Base-by-base conservation (phyloP, 495 filamentous ascomycete genomes). In the Trichoderma reesei region DNA sequence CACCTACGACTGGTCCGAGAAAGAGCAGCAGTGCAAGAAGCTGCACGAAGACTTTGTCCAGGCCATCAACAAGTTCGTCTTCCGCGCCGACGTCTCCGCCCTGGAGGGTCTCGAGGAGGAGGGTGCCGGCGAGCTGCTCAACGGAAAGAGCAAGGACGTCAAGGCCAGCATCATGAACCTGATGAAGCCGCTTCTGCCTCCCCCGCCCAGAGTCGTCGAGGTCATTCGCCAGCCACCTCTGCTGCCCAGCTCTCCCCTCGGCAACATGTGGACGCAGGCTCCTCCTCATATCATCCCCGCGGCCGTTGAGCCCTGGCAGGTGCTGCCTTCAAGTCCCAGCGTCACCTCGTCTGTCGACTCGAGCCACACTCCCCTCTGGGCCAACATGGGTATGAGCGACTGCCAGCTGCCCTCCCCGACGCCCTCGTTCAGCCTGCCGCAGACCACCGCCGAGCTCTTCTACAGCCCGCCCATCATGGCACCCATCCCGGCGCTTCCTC, bases 21-120 rank as follows among this genome's bases (percentile, higher is more conserved):
- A 99, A 81, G 92, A 96, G 68, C 79, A 84, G 67, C 93, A 98
- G 73, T 79, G 96, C 78, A 97, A 96, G 88, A 96, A 96, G 79
- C 78, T 99, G 63, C 95, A 98, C 73, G 94, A 97, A 64, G 90
- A 97, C 68, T 98, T 99, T 72, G 85, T 97, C 64, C 94, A 99
- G 78, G 90, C 92, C 56, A 88, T 91, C 78, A 99, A 99, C 83
- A 92, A 88, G 78, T 99, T 94, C 73, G 92, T 99, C 69, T 99
- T 90, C 78, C 86, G 92, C 68, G 92, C 94, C 37, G 85, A 90
- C 68, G 91, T 88, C 66, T 87, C 89, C 67, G 94, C 93, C 42
- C 81, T 99, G 64, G 94, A 99, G 76, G 94, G 94, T 60, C 77
- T 98, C 64, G 94, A 99, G 80, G 94, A 99, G 76, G 95, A 97